Evolutionary conservation across 352 stramenopile genomes (phyloP).

Genomic region (Pythium aristosporum): DNA sequence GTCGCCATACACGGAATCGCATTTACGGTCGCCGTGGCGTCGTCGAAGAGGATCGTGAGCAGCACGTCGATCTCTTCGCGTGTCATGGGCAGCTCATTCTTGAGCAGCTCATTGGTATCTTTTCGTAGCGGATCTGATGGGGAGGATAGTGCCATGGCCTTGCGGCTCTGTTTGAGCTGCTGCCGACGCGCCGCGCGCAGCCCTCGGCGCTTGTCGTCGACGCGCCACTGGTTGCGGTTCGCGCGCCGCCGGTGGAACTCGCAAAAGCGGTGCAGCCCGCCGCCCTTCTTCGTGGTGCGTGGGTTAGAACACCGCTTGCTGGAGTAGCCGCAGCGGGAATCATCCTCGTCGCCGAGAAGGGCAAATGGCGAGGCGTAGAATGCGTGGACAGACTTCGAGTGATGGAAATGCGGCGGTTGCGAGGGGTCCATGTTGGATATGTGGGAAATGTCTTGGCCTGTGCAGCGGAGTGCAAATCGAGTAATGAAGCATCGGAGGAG

Average conservation of each 20-base stretch:
- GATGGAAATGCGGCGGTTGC: not conserved
- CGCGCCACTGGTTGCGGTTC: constrained; percentile 70
- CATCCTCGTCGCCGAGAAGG: not conserved
- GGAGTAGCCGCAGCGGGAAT: constrained; percentile 54
- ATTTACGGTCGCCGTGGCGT: not conserved
- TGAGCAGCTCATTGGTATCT: not conserved
- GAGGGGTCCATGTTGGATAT: not conserved
- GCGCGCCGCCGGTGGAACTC: constrained; percentile 64
- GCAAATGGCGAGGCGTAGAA: not conserved
- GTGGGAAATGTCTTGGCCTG: not conserved
- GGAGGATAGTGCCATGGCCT: not conserved
- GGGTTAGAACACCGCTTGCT: constrained; percentile 69
- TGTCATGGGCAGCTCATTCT: not conserved
- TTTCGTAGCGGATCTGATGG: not conserved
- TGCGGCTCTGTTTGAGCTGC: constrained; percentile 7
- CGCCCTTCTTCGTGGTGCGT: constrained; percentile 67
- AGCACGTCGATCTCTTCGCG: not conserved
- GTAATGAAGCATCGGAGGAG: not conserved
- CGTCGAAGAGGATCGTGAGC: not conserved
- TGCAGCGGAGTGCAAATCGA: not conserved
- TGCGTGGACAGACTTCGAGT: not conserved
- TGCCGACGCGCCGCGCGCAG: constrained; percentile 8
- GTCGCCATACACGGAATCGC: not conserved
- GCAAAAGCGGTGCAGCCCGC: constrained; percentile 70
- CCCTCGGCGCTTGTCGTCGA: constrained; percentile 48